Conservation (phyloP, 2,329 filamentous ascomycete genomes). For the Ascochyta pisi region DNA sequence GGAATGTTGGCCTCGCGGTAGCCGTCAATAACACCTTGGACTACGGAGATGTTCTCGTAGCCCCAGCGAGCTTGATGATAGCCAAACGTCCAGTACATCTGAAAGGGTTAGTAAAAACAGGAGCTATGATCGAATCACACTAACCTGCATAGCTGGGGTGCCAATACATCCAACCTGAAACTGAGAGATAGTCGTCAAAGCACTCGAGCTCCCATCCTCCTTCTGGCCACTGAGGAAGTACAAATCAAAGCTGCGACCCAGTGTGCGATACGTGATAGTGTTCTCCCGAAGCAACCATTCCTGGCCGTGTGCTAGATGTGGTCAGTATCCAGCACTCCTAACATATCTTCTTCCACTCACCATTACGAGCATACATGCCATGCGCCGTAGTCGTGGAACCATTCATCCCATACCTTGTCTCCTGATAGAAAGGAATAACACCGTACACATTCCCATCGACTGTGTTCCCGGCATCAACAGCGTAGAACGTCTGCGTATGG, state of each 20-base stretch:
- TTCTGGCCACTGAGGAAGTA: slow-evolving; percentile 77
- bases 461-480: slow-evolving; percentile 61
- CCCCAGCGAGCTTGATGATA: slow-evolving; percentile 84
- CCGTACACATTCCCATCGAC: slow-evolving; percentile 20
- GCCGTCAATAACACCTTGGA: slow-evolving; percentile 53
- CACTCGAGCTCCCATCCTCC: slow-evolving; percentile 68
- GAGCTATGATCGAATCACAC: slow-evolving; percentile 41
- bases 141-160: slow-evolving; percentile 74
- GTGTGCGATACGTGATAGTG: slow-evolving; percentile 71
- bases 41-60: slow-evolving; percentile 57
- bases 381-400: slow-evolving; percentile 14
- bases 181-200: slow-evolving; percentile 46
- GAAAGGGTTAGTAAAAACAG: not conserved
- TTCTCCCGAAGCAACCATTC: slow-evolving; percentile 70
- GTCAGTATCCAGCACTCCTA: not conserved
- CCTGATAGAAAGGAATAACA: slow-evolving; percentile 23
- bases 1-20: slow-evolving; percentile 62
- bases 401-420: slow-evolving; percentile 18
- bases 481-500: slow-evolving; percentile 73
- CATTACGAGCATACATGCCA: slow-evolving; percentile 26
- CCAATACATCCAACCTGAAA: slow-evolving; percentile 72
- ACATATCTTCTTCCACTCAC: not conserved
- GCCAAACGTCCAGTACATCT: slow-evolving; percentile 68
- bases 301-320: slow-evolving; percentile 67
- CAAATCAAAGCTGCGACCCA: slow-evolving; percentile 78